A percentile compares a stretch with the other conserved stretches of the same genome.
These are phyloP conservation scores for Leucaena leucocephala DNA, from an alignment of 306 rosid species.

Conservation along the genomic window DNA sequence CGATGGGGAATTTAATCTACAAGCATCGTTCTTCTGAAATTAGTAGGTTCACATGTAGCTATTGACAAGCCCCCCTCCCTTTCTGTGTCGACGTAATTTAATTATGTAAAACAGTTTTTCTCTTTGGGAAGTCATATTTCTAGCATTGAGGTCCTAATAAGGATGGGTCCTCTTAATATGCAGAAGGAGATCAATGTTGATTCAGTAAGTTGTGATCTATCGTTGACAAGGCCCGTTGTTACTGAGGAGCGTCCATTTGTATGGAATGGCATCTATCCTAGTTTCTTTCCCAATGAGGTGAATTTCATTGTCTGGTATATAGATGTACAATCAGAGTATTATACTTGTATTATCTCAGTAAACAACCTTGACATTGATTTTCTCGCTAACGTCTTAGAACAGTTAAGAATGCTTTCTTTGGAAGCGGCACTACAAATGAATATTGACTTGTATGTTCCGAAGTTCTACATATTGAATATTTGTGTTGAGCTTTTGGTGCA, in stretches of 20 bases:
- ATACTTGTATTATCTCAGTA: slow-evolving; percentile 5
- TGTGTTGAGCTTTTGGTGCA: slow-evolving; percentile 16
- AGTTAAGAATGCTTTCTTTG: slow-evolving; percentile 10
- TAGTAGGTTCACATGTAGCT: slow-evolving; percentile 15
- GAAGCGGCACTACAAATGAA: not conserved
- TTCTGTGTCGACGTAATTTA: slow-evolving; percentile 5
- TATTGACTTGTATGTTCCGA: slow-evolving; percentile 12
- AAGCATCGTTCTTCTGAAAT: slow-evolving; percentile 19
- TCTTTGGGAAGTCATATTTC: slow-evolving; percentile 11
- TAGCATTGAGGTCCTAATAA: slow-evolving; percentile 20
- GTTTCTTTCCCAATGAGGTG: slow-evolving; percentile 76
- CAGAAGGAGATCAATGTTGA: slow-evolving; percentile 67
- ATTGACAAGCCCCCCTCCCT: not conserved
- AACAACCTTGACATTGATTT: not conserved
- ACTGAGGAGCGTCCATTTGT: slow-evolving; percentile 57
- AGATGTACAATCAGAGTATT: slow-evolving; percentile 5
- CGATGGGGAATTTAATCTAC: not conserved
- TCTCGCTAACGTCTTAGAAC: slow-evolving; percentile 4
- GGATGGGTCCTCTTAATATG: slow-evolving; percentile 38
- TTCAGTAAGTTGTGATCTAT: slow-evolving; percentile 53
- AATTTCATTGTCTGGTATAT: slow-evolving; percentile 30
- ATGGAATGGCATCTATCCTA: slow-evolving; percentile 67
- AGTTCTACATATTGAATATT: not conserved
- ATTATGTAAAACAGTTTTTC: slow-evolving; percentile 15
- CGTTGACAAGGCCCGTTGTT: slow-evolving; percentile 62